A percentile compares a stretch with the other conserved stretches of the same genome.
phyloP scores from a whole-genome alignment of 192 early-diverging fungal species.

The Gryganskiella cystojenkinii region DNA sequence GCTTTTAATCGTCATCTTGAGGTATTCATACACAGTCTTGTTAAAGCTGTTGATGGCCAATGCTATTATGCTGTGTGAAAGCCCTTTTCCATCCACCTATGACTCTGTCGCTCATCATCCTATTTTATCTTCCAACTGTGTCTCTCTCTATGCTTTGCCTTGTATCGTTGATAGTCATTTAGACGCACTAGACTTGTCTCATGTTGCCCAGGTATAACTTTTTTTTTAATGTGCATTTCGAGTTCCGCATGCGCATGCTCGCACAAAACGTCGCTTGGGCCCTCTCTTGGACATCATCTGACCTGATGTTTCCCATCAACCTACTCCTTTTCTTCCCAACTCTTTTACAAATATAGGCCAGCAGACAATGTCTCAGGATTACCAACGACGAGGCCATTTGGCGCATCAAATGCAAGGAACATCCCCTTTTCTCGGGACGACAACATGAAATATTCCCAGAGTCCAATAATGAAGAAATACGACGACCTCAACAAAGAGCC shows the following conservation, averaged over 20 bases:
- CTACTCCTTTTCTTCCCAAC: too few species aligned
- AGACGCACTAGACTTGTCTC: slow-evolving; percentile 35
- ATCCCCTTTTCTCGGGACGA: neutral
- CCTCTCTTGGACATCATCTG: neutral
- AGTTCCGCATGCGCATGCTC: neutral
- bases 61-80: too few species aligned
- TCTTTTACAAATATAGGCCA: slow-evolving; percentile 2
- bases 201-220: slow-evolving; percentile 49
- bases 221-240: too few species aligned
- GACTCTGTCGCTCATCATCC: slow-evolving; percentile 1
- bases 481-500: slow-evolving; percentile 10
- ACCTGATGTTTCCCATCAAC: neutral
- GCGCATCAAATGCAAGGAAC: slow-evolving; percentile 34
- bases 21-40: too few species aligned
- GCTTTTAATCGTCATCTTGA: slow-evolving; percentile 30
- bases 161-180: slow-evolving; percentile 16
- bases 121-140: neutral
- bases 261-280: neutral
- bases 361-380: slow-evolving; percentile 20
- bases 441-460: neutral
- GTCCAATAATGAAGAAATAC: too few species aligned
- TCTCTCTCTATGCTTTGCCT: neutral
- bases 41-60: too few species aligned
- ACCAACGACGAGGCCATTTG: slow-evolving; percentile 28
- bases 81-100: too few species aligned